These are phyloP conservation scores for Guillardia theta DNA, from an alignment of 78 protist species.

Conservation along the genomic window DNA sequence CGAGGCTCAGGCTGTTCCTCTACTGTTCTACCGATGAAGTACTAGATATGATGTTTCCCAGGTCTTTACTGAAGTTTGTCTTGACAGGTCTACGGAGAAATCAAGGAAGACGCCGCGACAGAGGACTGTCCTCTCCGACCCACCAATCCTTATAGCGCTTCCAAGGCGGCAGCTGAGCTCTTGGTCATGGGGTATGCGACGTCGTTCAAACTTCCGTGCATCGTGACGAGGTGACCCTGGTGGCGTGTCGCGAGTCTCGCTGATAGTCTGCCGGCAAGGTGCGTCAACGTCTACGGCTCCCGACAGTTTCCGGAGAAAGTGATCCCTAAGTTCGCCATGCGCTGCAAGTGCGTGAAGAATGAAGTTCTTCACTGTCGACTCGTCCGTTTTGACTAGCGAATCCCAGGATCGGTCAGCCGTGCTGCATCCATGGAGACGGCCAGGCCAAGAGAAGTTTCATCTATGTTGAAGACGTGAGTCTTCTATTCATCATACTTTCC, in stretches of 20 bases:
- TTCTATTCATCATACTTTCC: too few relatives aligned
- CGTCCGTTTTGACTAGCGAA: too few relatives aligned
- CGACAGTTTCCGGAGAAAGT: slow-evolving; percentile 78
- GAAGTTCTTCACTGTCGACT: too few relatives aligned
- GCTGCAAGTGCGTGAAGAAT: not conserved
- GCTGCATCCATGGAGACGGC: slow-evolving; percentile 83
- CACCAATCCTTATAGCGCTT: slow-evolving; percentile 91
- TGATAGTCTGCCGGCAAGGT: too few relatives aligned
- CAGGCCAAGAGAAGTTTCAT: slow-evolving; percentile 59
- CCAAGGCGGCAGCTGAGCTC: slow-evolving; percentile 60
- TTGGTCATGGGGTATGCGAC: not conserved
- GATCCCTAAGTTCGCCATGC: slow-evolving; percentile 83
- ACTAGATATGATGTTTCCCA: too few relatives aligned
- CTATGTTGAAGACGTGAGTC: slow-evolving; percentile 73
- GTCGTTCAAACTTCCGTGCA: not conserved
- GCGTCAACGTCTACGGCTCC: slow-evolving; percentile 91
- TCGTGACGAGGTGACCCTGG: slow-evolving; percentile 90
- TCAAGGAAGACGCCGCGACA: not conserved
- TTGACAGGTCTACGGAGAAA: slow-evolving; percentile 80
- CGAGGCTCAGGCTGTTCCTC: slow-evolving; percentile 70
- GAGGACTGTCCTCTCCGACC: slow-evolving; percentile 65
- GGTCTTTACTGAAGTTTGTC: too few relatives aligned
- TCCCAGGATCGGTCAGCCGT: too few relatives aligned
- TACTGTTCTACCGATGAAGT: slow-evolving; percentile 93
- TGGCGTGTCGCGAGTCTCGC: too few relatives aligned